Percentiles rank a stretch among this genome's conserved stretches.
These are phyloP conservation scores for Tubosaeta sp. DNA, from an alignment of 768 basidiomycete species.

Conservation along the genomic window DNA sequence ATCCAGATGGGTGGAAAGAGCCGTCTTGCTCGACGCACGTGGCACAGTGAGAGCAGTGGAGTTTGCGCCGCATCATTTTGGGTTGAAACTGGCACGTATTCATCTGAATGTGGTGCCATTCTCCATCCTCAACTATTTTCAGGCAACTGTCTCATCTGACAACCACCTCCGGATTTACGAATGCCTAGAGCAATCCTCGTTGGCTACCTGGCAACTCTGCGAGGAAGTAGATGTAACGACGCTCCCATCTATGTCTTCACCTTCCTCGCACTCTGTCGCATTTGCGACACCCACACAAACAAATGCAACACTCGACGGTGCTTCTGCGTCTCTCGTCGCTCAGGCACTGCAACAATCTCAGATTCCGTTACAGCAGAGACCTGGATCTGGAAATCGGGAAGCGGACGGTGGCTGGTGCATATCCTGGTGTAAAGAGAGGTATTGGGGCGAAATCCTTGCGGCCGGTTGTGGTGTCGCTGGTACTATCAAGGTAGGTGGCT, in stretches of 20 bases:
- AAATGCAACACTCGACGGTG: slow-evolving; percentile 47
- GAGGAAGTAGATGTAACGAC: slow-evolving; percentile 73
- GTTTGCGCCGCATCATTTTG: slow-evolving; percentile 84
- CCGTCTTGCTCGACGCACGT: slow-evolving; percentile 74
- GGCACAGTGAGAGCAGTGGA: slow-evolving; percentile 84
- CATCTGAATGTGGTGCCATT: not conserved
- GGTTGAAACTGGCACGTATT: slow-evolving; percentile 73
- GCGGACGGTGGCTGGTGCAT: slow-evolving; percentile 92
- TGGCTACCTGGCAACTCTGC: slow-evolving; percentile 69
- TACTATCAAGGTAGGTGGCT: slow-evolving; percentile 61
- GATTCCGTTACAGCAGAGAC: slow-evolving; percentile 31
- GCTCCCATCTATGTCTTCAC: slow-evolving; percentile 42
- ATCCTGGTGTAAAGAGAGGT: slow-evolving; percentile 93
- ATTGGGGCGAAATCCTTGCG: slow-evolving; percentile 91
- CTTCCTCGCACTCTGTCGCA: slow-evolving; percentile 51
- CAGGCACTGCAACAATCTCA: slow-evolving; percentile 58
- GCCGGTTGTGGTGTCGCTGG: slow-evolving; percentile 70
- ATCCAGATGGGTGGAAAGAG: slow-evolving; percentile 69
- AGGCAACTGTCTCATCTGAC: slow-evolving; percentile 91
- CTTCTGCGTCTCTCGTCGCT: slow-evolving; percentile 56
- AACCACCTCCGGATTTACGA: slow-evolving; percentile 87
- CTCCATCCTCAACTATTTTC: not conserved
- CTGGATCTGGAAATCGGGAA: slow-evolving; percentile 60
- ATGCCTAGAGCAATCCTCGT: slow-evolving; percentile 69
- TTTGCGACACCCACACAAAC: slow-evolving; percentile 73